Percentiles rank a stretch among this genome's conserved stretches.
phyloP scores from a whole-genome alignment of 805 yeast species.

The Ogataea nakhonphanomensis region DNA sequence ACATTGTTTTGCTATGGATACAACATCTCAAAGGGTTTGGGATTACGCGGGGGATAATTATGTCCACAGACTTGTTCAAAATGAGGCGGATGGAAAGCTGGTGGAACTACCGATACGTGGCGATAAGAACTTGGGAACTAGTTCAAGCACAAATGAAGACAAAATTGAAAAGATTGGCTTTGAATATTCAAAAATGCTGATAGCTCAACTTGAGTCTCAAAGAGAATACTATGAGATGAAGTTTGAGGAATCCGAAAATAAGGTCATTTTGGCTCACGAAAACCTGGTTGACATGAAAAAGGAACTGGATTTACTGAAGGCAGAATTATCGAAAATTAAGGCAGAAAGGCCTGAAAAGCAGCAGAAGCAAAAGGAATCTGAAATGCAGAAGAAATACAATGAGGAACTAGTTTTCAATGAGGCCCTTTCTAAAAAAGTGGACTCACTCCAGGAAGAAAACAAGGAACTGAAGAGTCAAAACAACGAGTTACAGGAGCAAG shows the following conservation, averaged over 20 bases:
- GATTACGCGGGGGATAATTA: constrained; percentile 89
- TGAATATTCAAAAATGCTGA: constrained; percentile 75
- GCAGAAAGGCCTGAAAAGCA: constrained; percentile 11
- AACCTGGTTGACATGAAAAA: constrained; percentile 31
- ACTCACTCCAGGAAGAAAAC: constrained; percentile 33
- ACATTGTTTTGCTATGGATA: constrained; percentile 91
- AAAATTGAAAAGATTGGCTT: constrained; percentile 57
- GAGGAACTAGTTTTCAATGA: constrained; percentile 49
- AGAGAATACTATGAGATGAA: constrained; percentile 73
- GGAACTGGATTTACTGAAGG: constrained; percentile 14
- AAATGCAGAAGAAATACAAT: constrained; percentile 29
- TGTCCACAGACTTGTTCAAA: constrained; percentile 81
- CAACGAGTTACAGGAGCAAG: constrained; percentile 56
- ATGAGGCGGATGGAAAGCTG: constrained; percentile 83
- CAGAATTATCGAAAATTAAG: constrained; percentile 10
- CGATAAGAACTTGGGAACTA: constrained; percentile 17
- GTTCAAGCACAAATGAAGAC: constrained; percentile 30
- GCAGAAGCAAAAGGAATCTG: constrained; percentile 21
- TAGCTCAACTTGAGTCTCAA: constrained; percentile 82
- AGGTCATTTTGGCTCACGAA: constrained; percentile 17
- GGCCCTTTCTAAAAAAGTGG: constrained; percentile 39
- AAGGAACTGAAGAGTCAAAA: constrained; percentile 37
- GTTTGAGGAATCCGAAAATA: constrained; percentile 31
- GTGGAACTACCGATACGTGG: constrained; percentile 61
- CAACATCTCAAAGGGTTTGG: constrained; percentile 84